These are phyloP conservation scores for Pichiaceae sp. DNA, from an alignment of 1,139 yeast species.

Conservation along the genomic window DNA sequence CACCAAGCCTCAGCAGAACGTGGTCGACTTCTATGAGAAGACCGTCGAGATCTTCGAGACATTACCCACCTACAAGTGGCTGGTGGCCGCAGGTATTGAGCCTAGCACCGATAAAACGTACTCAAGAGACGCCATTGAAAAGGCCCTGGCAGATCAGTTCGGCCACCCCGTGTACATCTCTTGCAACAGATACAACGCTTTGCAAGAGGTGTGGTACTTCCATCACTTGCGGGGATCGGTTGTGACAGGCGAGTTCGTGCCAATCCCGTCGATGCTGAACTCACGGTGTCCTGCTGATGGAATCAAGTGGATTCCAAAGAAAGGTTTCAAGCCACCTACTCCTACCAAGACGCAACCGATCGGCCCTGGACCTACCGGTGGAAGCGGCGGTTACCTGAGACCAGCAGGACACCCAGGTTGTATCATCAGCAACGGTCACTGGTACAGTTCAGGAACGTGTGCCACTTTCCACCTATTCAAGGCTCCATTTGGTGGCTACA, in stretches of 20 bases:
- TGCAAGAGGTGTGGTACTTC: constrained; percentile 88
- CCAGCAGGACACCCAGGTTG: constrained; percentile 60
- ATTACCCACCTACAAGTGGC: constrained; percentile 66
- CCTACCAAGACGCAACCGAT: constrained; percentile 29
- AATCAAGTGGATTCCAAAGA: constrained; percentile 71
- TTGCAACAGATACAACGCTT: constrained; percentile 59
- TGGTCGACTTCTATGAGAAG: constrained; percentile 68
- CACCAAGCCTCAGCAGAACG: constrained; percentile 41
- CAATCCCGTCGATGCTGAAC: constrained; percentile 47
- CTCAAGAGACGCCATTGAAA: constrained; percentile 52
- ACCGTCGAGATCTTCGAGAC: constrained; percentile 55
- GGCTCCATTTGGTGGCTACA: constrained; percentile 66
- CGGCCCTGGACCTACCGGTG: constrained; percentile 27
- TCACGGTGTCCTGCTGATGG: constrained; percentile 66
- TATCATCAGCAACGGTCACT: constrained; percentile 74
- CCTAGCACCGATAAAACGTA: constrained; percentile 54
- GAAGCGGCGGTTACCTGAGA: constrained; percentile 34
- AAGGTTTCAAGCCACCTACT: constrained; percentile 30
- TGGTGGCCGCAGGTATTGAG: constrained; percentile 56
- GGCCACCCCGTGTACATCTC: constrained; percentile 60
- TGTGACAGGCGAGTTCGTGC: constrained; percentile 52
- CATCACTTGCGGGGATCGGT: constrained; percentile 75
- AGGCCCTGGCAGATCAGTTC: constrained; percentile 53
- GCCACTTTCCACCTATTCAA: constrained; percentile 57
- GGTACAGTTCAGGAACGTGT: constrained; percentile 81